Evolutionary conservation across 2,329 filamentous ascomycete species (phyloP), one percentile per base, ranked within the genome.

Genomic region (Apiospora saccharicola): DNA sequence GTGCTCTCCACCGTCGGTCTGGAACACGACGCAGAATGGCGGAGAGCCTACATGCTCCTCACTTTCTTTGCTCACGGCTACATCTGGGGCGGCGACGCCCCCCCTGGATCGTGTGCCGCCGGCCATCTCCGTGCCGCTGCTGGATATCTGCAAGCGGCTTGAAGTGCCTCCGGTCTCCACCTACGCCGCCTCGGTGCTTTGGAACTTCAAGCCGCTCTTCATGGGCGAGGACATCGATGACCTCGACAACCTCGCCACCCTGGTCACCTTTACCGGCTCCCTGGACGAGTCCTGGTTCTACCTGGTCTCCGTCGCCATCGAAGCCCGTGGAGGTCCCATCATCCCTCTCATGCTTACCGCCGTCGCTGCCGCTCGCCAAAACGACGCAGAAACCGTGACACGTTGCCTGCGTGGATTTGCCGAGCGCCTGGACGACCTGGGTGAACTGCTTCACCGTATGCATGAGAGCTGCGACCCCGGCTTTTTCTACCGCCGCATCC

Each of bases 241-340:
- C 75, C 88, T 98, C 67, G 92, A 96, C 79, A 98, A 99, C 78
- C 88, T 99, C 71, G 91, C 94, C 53, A 96, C 94, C 2, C 87
- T 98, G 73, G 90, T 91, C 78, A 98, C 96, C 22, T 97, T 98
- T 80, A 98, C 96, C 22, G 96, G 96, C 69, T 95, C 95, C 10
- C 86, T 97, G 71, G 96, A 99, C 80, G 96, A 99, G 84, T 98
- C 96, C 74, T 99, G 96, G 96, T 99, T 99, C 81, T 99, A 98
- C 81, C 88, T 99, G 16, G 91, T 98, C 70, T 98, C 95, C 0
- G 94, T 98, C 3, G 96, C 96, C 74, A 98, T 99, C 75, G 96
- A 99, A 83, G 95, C 95, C 71, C 92, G 94, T 71, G 96, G 94
- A 37, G 96, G 92, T 0, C 93, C 95, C 4, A 93, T 95, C 72